phyloP scores from a whole-genome alignment of 2,329 filamentous ascomycete species.

The Emergomyces africanus region DNA sequence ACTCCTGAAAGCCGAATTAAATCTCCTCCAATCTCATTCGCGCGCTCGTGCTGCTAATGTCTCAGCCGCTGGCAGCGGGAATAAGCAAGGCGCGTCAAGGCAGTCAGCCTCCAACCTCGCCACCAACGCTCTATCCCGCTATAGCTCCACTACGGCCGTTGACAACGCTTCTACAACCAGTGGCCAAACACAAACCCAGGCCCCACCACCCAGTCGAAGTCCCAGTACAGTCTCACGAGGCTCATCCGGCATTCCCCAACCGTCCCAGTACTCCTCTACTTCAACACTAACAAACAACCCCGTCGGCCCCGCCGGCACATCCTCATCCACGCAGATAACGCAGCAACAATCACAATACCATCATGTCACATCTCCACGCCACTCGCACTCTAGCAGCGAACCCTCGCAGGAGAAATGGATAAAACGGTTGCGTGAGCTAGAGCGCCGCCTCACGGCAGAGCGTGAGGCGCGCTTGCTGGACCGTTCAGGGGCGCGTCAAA shows the following conservation, averaged over 20 bases:
- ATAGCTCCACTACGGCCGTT: constrained; percentile 33
- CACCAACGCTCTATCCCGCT: constrained; percentile 39
- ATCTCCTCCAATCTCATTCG: constrained; percentile 56
- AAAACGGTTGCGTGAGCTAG: constrained; percentile 71
- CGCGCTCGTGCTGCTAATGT: constrained; percentile 38
- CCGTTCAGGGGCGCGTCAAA: constrained; percentile 65
- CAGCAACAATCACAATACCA: constrained; percentile 2
- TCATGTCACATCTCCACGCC: neutral
- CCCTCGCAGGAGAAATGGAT: constrained; percentile 63
- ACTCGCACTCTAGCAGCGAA: constrained; percentile 14
- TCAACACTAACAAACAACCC: constrained; percentile 18
- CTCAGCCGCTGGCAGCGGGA: constrained; percentile 25
- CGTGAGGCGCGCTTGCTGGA: constrained; percentile 76
- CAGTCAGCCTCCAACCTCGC: constrained; percentile 19
- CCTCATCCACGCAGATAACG: neutral
- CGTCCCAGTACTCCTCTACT: constrained; percentile 20
- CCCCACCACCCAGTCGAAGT: constrained; percentile 17
- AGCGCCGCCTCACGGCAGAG: constrained; percentile 79
- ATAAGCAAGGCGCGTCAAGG: constrained; percentile 11
- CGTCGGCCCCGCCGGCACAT: neutral
- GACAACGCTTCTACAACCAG: constrained; percentile 20
- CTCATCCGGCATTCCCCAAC: constrained; percentile 23
- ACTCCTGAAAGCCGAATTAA: constrained; percentile 46
- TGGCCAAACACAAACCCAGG: constrained; percentile 13
- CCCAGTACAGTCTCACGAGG: constrained; percentile 15